Evolutionary conservation across 192 early-diverging fungal genomes (phyloP), one percentile per base, ranked within the genome.

Genomic region (Backusella australiensis): DNA sequence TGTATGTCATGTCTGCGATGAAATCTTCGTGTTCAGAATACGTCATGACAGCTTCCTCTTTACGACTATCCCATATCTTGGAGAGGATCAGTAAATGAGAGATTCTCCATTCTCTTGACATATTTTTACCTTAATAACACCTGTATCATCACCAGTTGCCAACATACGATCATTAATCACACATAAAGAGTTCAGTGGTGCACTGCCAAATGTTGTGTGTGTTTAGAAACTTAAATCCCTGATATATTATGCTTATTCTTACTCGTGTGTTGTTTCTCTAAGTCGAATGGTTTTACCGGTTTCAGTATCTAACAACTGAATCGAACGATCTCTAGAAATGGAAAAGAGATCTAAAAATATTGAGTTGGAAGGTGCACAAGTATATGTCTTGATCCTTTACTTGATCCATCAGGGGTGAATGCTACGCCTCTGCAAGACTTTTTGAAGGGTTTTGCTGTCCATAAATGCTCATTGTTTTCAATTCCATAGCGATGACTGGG

Each of bases 131-230:
- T 96, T 96, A 63, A 99, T 92, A 38, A 86, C 81, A 19, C 98
- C 98, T 0, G 80, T 85, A 81, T 99, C 98, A 77, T 99, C 98
- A 15, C 96, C 98, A 1, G 98, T 95, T 0, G 95, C 96, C 7
- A 99, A 63, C 14, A 94, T 86, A 71, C 88, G 86, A 71, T 95
- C 91, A 77, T 89, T 90, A 56, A 99, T 75, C 14, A 87, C 75
- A 11, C 86, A 83, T 36, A 99, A 77, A 14, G 89, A 52, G 81
- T 99, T 97, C 52, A 99, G 83, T 11, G 97, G 90, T n/a, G 92
- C 82, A 42, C 92, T 93, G 73, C 5, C 32, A 49, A 15, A 68
- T 26, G 19, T 32, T 32, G 19, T 26, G 66, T 67, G 66, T 67
- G 15, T 6, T 34, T 19, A 68, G 26, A 35, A 32, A 68, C 7